phyloP scores from a whole-genome alignment of 192 early-diverging fungal genomes.

The Linnemannia elongata region DNA sequence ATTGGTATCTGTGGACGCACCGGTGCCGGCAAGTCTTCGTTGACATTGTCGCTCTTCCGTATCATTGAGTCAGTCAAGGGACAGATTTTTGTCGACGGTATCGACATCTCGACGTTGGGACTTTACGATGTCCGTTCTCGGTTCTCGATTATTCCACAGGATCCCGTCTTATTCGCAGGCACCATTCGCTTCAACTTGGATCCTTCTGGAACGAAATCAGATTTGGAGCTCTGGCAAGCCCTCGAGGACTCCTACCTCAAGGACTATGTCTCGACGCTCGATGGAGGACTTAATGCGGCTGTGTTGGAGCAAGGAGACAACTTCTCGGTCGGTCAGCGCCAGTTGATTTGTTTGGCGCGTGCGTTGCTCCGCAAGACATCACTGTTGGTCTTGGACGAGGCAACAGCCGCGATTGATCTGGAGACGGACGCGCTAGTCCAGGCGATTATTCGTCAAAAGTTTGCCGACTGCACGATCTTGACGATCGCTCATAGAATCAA shows the following conservation, averaged over 20 bases:
- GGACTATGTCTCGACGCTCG: constrained; percentile 69
- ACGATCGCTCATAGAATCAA: constrained; percentile 70
- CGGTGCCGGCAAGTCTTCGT: constrained; percentile 63
- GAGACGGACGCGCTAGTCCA: constrained; percentile 59
- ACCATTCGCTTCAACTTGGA: constrained; percentile 69
- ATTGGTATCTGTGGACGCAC: constrained; percentile 83
- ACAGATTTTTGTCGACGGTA: constrained; percentile 67
- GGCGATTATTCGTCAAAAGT: constrained; percentile 57
- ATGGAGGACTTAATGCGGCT: constrained; percentile 75
- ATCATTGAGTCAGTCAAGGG: constrained; percentile 63
- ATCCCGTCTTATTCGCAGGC: constrained; percentile 73
- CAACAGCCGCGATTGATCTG: constrained; percentile 63
- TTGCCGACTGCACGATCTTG: constrained; percentile 61
- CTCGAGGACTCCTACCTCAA: constrained; percentile 77
- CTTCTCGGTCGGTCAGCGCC: constrained; percentile 85
- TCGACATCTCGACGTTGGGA: constrained; percentile 58
- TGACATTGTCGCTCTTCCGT: constrained; percentile 68
- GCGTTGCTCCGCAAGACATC: constrained; percentile 66
- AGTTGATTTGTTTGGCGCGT: constrained; percentile 78
- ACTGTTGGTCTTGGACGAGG: constrained; percentile 74
- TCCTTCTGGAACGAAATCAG: constrained; percentile 63
- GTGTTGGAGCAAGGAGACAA: constrained; percentile 86
- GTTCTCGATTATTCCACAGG: constrained; percentile 82
- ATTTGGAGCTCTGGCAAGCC: constrained; percentile 75
- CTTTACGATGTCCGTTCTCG: constrained; percentile 62